phyloP scores from a whole-genome alignment of 1,284 basidiomycete genomes.

The Fomitopsis schrenkii region DNA sequence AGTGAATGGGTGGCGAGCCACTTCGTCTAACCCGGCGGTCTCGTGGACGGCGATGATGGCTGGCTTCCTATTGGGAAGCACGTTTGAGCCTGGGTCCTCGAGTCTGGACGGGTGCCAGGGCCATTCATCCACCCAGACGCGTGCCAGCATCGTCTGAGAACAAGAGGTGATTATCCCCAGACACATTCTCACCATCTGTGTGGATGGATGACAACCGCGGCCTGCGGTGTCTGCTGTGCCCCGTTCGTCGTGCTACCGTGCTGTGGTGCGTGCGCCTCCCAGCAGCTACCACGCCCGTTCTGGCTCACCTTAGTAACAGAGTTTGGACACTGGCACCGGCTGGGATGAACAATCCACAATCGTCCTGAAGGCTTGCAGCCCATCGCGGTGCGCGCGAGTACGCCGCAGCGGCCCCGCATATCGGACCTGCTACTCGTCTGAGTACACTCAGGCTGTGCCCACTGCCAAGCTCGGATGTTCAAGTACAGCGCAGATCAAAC shows the following conservation, averaged over 20 bases:
- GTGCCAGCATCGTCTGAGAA: neutral
- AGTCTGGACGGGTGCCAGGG: neutral
- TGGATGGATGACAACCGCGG: neutral
- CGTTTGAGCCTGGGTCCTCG: neutral
- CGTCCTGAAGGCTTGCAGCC: neutral
- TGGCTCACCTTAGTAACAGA: neutral
- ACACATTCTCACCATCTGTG: neutral
- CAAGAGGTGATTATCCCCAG: neutral
- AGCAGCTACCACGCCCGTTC: neutral
- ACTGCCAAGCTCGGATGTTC: neutral
- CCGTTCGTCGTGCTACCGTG: neutral
- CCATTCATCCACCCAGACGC: neutral
- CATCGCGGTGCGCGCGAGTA: neutral
- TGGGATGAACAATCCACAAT: neutral
- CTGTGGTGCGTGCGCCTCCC: neutral
- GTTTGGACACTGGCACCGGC: neutral
- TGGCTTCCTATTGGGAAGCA: neutral
- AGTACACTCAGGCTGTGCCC: neutral
- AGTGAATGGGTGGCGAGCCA: neutral
- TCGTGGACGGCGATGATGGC: neutral
- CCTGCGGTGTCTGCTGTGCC: neutral
- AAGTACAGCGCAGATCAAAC: neutral
- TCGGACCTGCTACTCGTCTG: neutral
- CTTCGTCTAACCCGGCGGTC: neutral
- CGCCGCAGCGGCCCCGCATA: neutral